Evolutionary conservation across 2,329 filamentous ascomycete species (phyloP), one percentile per base, ranked within the genome.

Genomic region (Pseudocercospora fuligena): DNA sequence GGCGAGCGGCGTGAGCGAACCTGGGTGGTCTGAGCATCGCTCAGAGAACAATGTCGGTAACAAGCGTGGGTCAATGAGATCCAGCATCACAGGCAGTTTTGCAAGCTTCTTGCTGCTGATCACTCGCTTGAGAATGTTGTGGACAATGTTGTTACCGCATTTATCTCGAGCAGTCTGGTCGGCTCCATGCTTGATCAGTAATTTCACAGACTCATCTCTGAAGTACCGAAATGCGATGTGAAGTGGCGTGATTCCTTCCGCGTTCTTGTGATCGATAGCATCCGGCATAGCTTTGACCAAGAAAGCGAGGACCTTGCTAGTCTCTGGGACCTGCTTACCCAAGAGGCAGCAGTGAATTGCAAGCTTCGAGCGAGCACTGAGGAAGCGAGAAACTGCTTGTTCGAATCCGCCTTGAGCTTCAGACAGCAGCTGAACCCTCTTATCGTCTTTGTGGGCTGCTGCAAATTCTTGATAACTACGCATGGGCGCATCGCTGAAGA

Each of bases 401-500:
- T 92, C 87, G 63, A 93, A 86, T 0, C 90, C 90, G 2, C 87
- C 86, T 14, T 85, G 81, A 0, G 85, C 82, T 57, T 88, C 80
- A 3, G 82, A 84, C 4, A 95, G 80, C 64, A 87, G 86, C 72
- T 87, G 85, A 57, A 94, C 78, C 46, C 87, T 83, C 60, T 84
- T 78, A 68, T 94, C 89, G 25, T 88, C 82, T 66, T 82, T 83
- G 63, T 91, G 86, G 1, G 81, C 77, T 69, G 88, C 85, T 0
- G 88, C 84, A 74, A 93, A 95, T 54, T 92, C 87, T 27, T 84
- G 78, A 73, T 95, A 95, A 62, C 87, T 82, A 29, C 88, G 84
- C 70, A 87, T 79, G 0, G 92, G 91, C 0, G 87, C 85, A 67
- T 92, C 90, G 65, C 90, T 89, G 63, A 93, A 78, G 76, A 94